Conservation (phyloP, 495 filamentous ascomycete genomes). For the Bathelium albidoporum region DNA sequence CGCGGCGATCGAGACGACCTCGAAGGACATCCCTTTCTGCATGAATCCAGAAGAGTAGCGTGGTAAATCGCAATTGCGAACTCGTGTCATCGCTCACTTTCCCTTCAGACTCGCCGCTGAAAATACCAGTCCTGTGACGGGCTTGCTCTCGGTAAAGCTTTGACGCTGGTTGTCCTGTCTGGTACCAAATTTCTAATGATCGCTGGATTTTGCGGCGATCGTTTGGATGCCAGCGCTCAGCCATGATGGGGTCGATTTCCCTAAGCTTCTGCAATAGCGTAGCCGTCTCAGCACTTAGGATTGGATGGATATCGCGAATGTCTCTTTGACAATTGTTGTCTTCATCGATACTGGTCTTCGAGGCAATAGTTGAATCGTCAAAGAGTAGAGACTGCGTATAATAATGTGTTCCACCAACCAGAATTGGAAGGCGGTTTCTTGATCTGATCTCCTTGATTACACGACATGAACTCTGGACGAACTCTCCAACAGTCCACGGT, state of each 20-base stretch:
- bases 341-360: not conserved
- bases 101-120: not conserved
- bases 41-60: slow-evolving; percentile 83
- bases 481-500: slow-evolving; percentile 71
- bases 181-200: slow-evolving; percentile 80
- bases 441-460: slow-evolving; percentile 67
- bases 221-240: slow-evolving; percentile 84
- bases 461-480: slow-evolving; percentile 54
- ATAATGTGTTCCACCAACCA: slow-evolving; percentile 93
- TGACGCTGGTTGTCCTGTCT: slow-evolving; percentile 67
- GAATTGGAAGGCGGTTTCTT: slow-evolving; percentile 70
- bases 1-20: slow-evolving; percentile 59
- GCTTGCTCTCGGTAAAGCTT: slow-evolving; percentile 65
- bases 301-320: slow-evolving; percentile 46
- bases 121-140: slow-evolving; percentile 39
- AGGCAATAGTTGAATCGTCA: slow-evolving; percentile 33
- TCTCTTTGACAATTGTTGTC: slow-evolving; percentile 4
- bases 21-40: slow-evolving; percentile 55
- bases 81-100: slow-evolving; percentile 13
- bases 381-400: slow-evolving; percentile 86
- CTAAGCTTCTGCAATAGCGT: slow-evolving; percentile 58
- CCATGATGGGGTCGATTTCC: slow-evolving; percentile 82
- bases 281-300: slow-evolving; percentile 59
- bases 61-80: slow-evolving; percentile 39
- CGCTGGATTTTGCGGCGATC: slow-evolving; percentile 82